Conservation (phyloP, 2,329 filamentous ascomycete species). For the Helicocarpus griseus region DNA sequence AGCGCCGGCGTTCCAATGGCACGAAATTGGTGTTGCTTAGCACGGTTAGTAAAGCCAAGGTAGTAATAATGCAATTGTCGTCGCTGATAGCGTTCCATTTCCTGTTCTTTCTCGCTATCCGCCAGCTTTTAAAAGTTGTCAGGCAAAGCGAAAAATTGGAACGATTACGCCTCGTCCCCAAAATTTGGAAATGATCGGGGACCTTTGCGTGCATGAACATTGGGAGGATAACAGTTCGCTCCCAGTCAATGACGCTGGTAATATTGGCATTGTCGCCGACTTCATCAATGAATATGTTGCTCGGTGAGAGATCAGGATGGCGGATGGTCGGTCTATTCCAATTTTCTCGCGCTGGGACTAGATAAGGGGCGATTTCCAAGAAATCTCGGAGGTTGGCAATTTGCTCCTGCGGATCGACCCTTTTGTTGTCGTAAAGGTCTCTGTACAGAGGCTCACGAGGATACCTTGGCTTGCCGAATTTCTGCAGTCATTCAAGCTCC, state of each 20-base stretch:
- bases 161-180: conserved; percentile 6
- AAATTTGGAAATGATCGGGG: conserved; percentile 28
- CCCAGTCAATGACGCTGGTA: conserved; percentile 8
- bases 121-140: background rate
- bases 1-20: background rate
- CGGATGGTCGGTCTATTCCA: conserved; percentile 18
- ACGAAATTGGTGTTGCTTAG: background rate
- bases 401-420: conserved; percentile 4
- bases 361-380: conserved; percentile 2
- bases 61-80: conserved; percentile 3
- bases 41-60: background rate
- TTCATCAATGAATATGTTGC: conserved; percentile 7
- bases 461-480: background rate
- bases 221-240: conserved; percentile 21
- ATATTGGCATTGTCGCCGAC: conserved; percentile 4
- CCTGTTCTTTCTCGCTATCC: background rate
- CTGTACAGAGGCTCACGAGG: conserved; percentile 1
- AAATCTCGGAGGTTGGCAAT: conserved; percentile 1
- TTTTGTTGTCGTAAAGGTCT: conserved; percentile 1
- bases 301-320: conserved; percentile 8
- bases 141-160: background rate
- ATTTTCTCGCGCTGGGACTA: conserved; percentile 14
- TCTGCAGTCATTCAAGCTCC: background rate
- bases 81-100: background rate
- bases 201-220: conserved; percentile 26